Conservation (phyloP, 2,329 filamentous ascomycete genomes). For the Dactylonectria estremocensis region DNA sequence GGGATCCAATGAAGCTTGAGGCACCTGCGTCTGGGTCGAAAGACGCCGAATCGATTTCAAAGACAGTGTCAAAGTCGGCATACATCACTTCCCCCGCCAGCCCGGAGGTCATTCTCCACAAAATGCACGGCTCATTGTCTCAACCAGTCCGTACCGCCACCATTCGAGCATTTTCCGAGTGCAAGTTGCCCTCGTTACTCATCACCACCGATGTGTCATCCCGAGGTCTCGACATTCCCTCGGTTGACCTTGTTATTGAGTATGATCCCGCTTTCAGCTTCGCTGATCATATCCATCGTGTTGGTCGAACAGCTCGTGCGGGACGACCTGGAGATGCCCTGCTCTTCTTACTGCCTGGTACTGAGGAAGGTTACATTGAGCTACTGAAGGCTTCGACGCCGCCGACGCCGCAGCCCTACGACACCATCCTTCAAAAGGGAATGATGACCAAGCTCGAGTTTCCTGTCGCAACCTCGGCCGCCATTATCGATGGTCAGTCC, state of each 20-base stretch:
- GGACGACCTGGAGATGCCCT: constrained; percentile 89
- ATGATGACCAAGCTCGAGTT: constrained; percentile 74
- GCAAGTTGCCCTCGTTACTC: constrained; percentile 83
- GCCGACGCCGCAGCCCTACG: constrained; percentile 66
- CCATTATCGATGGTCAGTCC: constrained; percentile 58
- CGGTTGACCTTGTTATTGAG: constrained; percentile 94
- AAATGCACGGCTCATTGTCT: constrained; percentile 91
- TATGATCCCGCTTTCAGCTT: constrained; percentile 96
- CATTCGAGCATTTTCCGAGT: constrained; percentile 82
- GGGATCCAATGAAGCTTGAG: constrained; percentile 54
- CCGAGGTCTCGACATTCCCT: constrained; percentile 93
- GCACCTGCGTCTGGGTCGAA: constrained; percentile 49
- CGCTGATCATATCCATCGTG: constrained; percentile 93
- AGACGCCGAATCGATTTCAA: constrained; percentile 58
- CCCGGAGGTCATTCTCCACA: constrained; percentile 80
- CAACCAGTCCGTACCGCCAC: constrained; percentile 92
- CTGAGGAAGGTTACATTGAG: constrained; percentile 91
- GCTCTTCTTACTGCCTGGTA: constrained; percentile 91
- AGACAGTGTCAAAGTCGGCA: constrained; percentile 78
- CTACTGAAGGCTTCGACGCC: constrained; percentile 72
- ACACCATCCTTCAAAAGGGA: constrained; percentile 75
- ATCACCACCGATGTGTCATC: constrained; percentile 97
- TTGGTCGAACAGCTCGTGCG: constrained; percentile 94
- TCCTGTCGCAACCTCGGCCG: constrained; percentile 78
- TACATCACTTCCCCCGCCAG: constrained; percentile 84